Evolutionary conservation across 805 yeast genomes (phyloP), one percentile per base, ranked within the genome.

Genomic region (Blastobotrys peoriensis): DNA sequence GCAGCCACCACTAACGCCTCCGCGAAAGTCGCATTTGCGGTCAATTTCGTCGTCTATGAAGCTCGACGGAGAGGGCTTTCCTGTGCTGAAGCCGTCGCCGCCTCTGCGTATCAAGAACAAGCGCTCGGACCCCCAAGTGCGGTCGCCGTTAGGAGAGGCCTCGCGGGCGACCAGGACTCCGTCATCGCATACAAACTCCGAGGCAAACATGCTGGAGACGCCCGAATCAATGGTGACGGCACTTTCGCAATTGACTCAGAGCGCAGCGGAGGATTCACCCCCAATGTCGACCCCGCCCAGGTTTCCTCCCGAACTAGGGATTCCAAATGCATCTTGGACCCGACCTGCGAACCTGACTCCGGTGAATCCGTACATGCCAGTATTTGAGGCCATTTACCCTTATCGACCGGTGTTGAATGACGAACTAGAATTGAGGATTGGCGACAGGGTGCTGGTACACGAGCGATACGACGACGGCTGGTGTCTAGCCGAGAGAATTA

Each of bases 381-480:
- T 86, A n/a, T 86, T 79, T 65, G 74, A 69, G 60, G 95, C 88
- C 33, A 53, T 82, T 23, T 83, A 77, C 58, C 79, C 76, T 53
- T 88, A 87, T 63, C 70, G 66, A 43, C 88, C 95, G 4, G 86
- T 81, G 57, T 78, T 87, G n/a, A 81, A 77, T 3, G 95, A 88
- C 62, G 97, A 89, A 66, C 70, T 89, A 53, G 67, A 78, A 15
- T 64, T 89, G 17, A 61, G 69, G 16, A 81, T 79, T 48, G 78
- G 78, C 51, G 96, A 89, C 61, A 57, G 84, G 38, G 72, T 89
- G 46, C 81, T 84, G 54, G 69, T 89, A 18, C 66, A 85, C 47
- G 87, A 86, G 61, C 79, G 77, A 57, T 86, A 95, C 9, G 89
- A 83, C 41, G 97, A 89, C 62, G 96, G 91, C 46, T 89, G 97